A percentile compares a stretch with the other conserved stretches of the same genome.
Evolutionary conservation across 805 yeast genomes (phyloP).

Genomic region (Isabelozyma gotoi): DNA sequence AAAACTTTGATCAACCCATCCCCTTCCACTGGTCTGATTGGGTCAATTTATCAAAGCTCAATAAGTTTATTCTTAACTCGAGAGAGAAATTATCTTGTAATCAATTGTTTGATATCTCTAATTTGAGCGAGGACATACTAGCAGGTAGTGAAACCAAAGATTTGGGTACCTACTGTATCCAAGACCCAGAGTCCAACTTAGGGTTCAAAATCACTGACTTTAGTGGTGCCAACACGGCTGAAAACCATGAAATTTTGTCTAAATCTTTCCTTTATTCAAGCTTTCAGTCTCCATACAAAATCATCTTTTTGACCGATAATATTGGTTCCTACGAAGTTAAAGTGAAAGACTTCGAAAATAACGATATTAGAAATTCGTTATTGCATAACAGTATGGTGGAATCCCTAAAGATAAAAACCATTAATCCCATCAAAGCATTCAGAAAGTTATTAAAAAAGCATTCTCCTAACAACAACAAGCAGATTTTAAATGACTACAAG

Average conservation of each 20-base stretch:
- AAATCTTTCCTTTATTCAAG: constrained; percentile 25
- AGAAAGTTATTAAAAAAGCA: constrained; percentile 7
- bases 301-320: constrained; percentile 27
- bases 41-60: constrained; percentile 47
- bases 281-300: constrained; percentile 26
- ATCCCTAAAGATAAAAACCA: not conserved
- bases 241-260: constrained; percentile 25
- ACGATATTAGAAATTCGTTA: constrained; percentile 17
- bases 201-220: constrained; percentile 19
- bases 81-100: constrained; percentile 12
- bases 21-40: constrained; percentile 62
- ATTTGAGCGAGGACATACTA: constrained; percentile 5
- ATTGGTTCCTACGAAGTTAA: constrained; percentile 20
- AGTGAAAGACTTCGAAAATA: constrained; percentile 11
- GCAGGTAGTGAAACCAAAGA: constrained; percentile 6
- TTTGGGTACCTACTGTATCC: constrained; percentile 19
- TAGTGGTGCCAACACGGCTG: constrained; percentile 22
- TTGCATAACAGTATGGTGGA: constrained; percentile 21
- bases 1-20: constrained; percentile 14
- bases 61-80: constrained; percentile 22
- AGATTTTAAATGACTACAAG: constrained; percentile 3
- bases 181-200: constrained; percentile 12
- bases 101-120: constrained; percentile 16
- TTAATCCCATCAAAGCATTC: constrained; percentile 13
- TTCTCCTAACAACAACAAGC: constrained; percentile 6